Conservation (phyloP, 2,329 filamentous ascomycete species). For the Sclerotinia spermophila region DNA sequence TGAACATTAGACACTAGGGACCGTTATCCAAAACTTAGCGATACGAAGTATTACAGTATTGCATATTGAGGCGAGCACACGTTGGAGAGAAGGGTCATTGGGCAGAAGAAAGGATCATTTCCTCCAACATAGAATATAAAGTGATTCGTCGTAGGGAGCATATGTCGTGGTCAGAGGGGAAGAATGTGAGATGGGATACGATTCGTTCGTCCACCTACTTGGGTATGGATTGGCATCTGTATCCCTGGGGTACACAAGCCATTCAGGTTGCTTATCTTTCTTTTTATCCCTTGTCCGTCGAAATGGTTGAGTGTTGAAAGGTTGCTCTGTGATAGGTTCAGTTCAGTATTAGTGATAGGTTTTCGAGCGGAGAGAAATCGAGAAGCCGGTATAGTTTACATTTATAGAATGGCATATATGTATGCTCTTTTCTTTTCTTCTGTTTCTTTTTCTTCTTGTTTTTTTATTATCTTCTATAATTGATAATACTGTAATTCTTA, state of each 20-base stretch:
- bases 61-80: not conserved
- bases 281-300: not conserved
- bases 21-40: not conserved
- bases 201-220: not conserved
- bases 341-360: not conserved
- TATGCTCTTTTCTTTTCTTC: no score
- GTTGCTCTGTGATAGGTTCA: not conserved
- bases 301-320: not conserved
- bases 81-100: not conserved
- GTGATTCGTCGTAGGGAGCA: not conserved
- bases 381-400: no score
- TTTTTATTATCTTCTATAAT: no score
- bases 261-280: slow-evolving; percentile 8
- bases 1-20: not conserved
- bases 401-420: no score
- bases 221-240: slow-evolving; percentile 1
- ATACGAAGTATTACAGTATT: not conserved
- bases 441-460: no score
- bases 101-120: not conserved
- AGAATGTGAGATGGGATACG: not conserved
- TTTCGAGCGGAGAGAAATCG: not conserved
- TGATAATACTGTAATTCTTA: no score
- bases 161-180: not conserved
- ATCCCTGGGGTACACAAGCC: slow-evolving; percentile 9
- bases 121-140: not conserved